Conservation (phyloP, 2,329 filamentous ascomycete genomes). For the Cryphonectria naterciae region DNA sequence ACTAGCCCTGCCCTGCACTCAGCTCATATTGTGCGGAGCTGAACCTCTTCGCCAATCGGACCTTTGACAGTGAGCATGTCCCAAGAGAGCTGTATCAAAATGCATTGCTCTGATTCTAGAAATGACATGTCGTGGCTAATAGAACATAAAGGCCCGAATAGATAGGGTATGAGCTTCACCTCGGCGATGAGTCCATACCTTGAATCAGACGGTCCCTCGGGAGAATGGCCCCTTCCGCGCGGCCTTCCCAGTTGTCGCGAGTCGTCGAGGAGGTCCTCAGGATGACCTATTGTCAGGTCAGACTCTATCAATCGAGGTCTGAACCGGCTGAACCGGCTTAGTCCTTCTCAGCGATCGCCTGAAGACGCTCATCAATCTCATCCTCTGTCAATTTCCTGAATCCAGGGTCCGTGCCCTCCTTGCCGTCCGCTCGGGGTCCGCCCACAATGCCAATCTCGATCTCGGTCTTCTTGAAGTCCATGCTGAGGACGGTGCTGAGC, state of each 20-base stretch:
- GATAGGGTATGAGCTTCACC: constrained; percentile 17
- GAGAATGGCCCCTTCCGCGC: constrained; percentile 13
- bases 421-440: constrained; percentile 79
- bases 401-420: constrained; percentile 75
- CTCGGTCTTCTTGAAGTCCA: constrained; percentile 99
- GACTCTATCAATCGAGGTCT: neutral
- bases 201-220: constrained; percentile 6
- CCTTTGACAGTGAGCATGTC: constrained; percentile 8
- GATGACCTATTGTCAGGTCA: constrained; percentile 15
- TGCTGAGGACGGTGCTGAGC: constrained; percentile 92
- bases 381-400: constrained; percentile 95
- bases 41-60: constrained; percentile 16
- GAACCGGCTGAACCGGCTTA: constrained; percentile 52
- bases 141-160: constrained; percentile 21
- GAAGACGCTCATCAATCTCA: constrained; percentile 97
- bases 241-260: neutral
- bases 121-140: constrained; percentile 22
- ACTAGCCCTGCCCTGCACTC: constrained; percentile 17
- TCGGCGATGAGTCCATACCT: constrained; percentile 1
- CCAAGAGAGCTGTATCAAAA: constrained; percentile 17
- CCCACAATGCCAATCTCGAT: constrained; percentile 98
- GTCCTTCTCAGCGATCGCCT: constrained; percentile 98
- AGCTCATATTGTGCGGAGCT: constrained; percentile 22
- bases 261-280: constrained; percentile 6
- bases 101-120: constrained; percentile 23